Percentiles rank a stretch among this genome's conserved stretches.
Evolutionary conservation across 23 red algal species (phyloP).

Genomic region (Cyanidium caldarium): DNA sequence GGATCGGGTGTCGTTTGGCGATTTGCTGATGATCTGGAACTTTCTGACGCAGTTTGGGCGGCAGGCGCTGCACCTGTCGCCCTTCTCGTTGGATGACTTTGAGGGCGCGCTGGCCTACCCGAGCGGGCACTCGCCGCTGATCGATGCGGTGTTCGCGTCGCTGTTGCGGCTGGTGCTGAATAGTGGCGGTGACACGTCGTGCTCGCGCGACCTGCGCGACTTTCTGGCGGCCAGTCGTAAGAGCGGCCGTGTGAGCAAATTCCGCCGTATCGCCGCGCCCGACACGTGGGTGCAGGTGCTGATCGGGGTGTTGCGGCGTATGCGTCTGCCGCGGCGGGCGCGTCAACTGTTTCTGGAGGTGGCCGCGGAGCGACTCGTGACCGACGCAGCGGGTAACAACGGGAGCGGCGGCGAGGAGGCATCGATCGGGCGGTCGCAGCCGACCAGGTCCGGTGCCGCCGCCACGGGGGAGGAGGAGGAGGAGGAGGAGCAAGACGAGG

Average conservation of each 20-base stretch:
- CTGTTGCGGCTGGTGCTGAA: not conserved
- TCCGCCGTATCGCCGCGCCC: not conserved
- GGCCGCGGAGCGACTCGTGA: not conserved
- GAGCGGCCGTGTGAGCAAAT: not conserved
- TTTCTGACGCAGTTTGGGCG: conserved; percentile 8
- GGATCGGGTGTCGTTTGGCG: conserved; percentile 4
- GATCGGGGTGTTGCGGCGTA: not conserved
- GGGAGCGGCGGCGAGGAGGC: not conserved
- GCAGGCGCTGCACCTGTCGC: not conserved
- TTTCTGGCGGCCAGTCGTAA: not conserved
- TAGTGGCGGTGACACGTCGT: not conserved
- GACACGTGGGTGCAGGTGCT: not conserved
- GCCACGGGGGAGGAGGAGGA: too few relatives aligned
- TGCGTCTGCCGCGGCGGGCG: not conserved
- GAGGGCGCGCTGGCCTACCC: conserved; percentile 16
- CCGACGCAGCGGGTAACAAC: not conserved
- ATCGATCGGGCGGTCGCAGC: not conserved
- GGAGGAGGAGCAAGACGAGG: too few relatives aligned
- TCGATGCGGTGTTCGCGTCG: not conserved
- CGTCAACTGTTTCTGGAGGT: not conserved
- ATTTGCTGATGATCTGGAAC: conserved; percentile 17
- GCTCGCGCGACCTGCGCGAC: not conserved
- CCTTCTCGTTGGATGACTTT: conserved; percentile 19
- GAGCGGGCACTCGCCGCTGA: not conserved
- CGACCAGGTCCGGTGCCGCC: not conserved